Base-by-base conservation (phyloP, 345 rosid species). In the Pistacia atlantica region DNA sequence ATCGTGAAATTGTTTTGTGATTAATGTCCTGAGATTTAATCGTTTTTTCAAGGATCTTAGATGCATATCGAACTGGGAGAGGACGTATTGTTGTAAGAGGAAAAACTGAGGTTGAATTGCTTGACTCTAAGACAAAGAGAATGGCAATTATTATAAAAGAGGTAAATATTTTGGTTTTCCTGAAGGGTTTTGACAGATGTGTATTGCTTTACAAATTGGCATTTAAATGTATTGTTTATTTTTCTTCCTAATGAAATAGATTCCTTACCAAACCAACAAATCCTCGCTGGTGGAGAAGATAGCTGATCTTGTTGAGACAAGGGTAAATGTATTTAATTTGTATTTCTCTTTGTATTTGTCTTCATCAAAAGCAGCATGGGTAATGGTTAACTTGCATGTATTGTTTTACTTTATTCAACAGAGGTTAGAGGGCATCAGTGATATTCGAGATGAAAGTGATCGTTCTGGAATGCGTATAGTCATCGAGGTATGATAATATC, bases 381-480 rank as follows among this genome's bases (percentile, higher is more conserved):
- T 25, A 42, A 72, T 28, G 56, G 37, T 37, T 12, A 45, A 42
- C 46, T 42, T 42, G 46, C 46, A 42, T 54, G 57, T 54, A 54
- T 54, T 54, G 57, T 37, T 67, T 73, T 65, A 16, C 66, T 72
- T n/a, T 55, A 55, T 68, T 78, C 56, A 73, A 58, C 89, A 95
- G 99, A 89, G 71, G 80, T 85, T 95, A 77, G 99, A 95, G 77
- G 99, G 99, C 64, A 89, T 95, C 46, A 89, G 87, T 84, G 99
- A 93, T 83, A 95, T 95, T 67, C 94, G 99, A 25, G 99, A 95
- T 80, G 99, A 95, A 83, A 95, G 99, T 83, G 98, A 95, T 75
- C 93, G 98, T 35, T 77, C 88, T 77, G 99, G 99, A 75, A 93
- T 95, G 97, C 97, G 98, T 25, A 76, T 95, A 77, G 98, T 93